Evolutionary conservation across 179 eudicot species (phyloP), one percentile per base, ranked within the genome.

Genomic region (Sideroxylon spinosum): DNA sequence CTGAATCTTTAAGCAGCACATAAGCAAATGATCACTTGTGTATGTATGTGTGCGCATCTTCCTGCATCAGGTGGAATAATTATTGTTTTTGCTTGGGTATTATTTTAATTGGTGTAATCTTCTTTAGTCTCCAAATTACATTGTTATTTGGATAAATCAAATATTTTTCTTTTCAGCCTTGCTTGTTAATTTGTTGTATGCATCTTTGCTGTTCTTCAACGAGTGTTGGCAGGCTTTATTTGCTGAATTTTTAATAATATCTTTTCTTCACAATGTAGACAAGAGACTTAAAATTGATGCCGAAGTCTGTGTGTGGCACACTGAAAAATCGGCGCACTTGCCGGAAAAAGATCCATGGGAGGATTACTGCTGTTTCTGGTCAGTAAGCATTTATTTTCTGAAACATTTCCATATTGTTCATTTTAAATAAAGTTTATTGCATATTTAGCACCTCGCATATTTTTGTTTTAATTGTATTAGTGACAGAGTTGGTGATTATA

Each of bases 361-460:
- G 98, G 82, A 94, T 95, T 55, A 78, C 76, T 73, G 93, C 97
- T 74, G 79, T 94, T 76, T 82, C 76, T 56, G 97, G 99, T 90
- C 73, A 86, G 83, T 80, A 57, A 66, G 69, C 55, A 22, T 63
- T 55, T 73, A 53, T 71, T 72, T 28, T 25, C 10, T 28, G 70
- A 17, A 52, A 17, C 37, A 10, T 74, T 59, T 5, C 9, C 32
- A 56, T 72, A n/a, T 65, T 66, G 11, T 71, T 46, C 46, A 22
- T 32, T 50, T 76, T 9, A 5, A 10, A 52, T 12, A 6, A 71
- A 48, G 22, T 64, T 64, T 23, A 29, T 67, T 7, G 26, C 7
- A 13, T n/a, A 22, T 29, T 19, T 55, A 28, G 65, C 26, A 23
- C 17, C 16, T 71, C 60, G 2, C 17, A 17, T 3, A 29, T 65